These are phyloP conservation scores for Citrullus mucosospermus DNA, from an alignment of 306 rosid genomes.

Conservation along the genomic window DNA sequence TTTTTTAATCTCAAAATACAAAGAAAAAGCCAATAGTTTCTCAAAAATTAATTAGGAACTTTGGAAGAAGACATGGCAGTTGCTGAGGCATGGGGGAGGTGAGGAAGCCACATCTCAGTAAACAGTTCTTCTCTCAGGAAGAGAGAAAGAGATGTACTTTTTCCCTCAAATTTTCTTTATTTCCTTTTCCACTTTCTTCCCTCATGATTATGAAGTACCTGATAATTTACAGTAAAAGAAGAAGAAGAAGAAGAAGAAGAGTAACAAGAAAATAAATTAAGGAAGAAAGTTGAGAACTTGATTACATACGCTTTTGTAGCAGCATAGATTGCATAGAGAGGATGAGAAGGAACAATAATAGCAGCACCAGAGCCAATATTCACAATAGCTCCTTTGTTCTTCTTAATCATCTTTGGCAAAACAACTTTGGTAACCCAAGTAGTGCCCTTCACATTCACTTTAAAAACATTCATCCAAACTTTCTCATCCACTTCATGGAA, in stretches of 20 bases:
- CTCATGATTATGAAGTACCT: neutral
- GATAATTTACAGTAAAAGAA: neutral
- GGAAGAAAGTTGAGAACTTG: neutral
- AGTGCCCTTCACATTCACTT: constrained; percentile 55
- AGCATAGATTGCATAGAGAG: constrained; percentile 60
- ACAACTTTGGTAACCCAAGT: constrained; percentile 40
- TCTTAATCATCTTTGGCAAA: constrained; percentile 32
- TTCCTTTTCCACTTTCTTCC: neutral
- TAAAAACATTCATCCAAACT: constrained; percentile 47
- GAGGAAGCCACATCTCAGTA: neutral
- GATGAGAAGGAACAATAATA: constrained; percentile 65
- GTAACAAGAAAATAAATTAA: neutral
- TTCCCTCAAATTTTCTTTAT: neutral
- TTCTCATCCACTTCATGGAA: constrained; percentile 54
- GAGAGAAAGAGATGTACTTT: neutral
- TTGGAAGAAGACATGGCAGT: neutral
- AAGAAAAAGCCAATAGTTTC: neutral
- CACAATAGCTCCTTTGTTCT: constrained; percentile 54
- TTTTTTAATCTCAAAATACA: neutral
- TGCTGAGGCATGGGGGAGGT: neutral
- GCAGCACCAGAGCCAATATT: constrained; percentile 69
- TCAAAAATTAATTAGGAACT: neutral
- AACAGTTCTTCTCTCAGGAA: neutral
- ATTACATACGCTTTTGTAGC: constrained; percentile 74
- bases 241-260: neutral